Conservation (phyloP, 1,284 basidiomycete species). For the Moniliella sp. region DNA sequence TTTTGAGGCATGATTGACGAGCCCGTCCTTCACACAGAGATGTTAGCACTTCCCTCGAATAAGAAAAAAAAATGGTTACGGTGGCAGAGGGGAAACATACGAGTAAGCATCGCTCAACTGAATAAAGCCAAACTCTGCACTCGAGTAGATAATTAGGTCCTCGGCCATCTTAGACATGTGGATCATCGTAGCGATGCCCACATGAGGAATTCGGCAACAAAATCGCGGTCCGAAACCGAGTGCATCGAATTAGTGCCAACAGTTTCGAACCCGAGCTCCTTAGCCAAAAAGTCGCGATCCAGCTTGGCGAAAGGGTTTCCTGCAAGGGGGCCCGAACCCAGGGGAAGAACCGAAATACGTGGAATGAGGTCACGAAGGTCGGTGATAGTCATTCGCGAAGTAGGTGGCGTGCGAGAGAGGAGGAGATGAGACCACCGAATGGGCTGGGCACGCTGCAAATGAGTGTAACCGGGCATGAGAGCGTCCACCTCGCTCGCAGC, state of each 20-base stretch:
- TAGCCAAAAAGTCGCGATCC: constrained; percentile 26
- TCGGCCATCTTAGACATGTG: constrained; percentile 86
- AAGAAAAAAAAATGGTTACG: too few relatives aligned
- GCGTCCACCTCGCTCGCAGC: constrained; percentile 77
- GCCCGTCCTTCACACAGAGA: constrained; percentile 81
- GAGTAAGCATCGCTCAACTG: constrained; percentile 85
- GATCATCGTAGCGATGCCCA: constrained; percentile 72
- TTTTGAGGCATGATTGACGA: constrained; percentile 99
- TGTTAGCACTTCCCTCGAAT: too few relatives aligned
- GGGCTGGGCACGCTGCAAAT: constrained; percentile 62
- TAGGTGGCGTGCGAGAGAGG: constrained; percentile 81
- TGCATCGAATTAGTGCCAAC: constrained; percentile 32
- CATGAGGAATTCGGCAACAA: constrained; percentile 88
- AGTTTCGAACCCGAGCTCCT: constrained; percentile 26
- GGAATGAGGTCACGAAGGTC: constrained; percentile 55
- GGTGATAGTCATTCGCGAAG: constrained; percentile 65
- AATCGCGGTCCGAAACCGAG: constrained; percentile 86
- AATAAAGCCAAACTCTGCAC: constrained; percentile 85
- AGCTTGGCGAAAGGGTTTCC: constrained; percentile 62
- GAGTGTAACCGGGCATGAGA: constrained; percentile 84
- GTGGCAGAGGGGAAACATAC: too few relatives aligned
- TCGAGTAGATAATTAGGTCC: constrained; percentile 87
- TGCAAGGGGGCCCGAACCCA: constrained; percentile 79
- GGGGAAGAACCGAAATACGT: constrained; percentile 62
- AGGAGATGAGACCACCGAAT: constrained; percentile 95